Evolutionary conservation across 345 rosid species (phyloP).

Genomic region (Xanthoceras sorbifolium): DNA sequence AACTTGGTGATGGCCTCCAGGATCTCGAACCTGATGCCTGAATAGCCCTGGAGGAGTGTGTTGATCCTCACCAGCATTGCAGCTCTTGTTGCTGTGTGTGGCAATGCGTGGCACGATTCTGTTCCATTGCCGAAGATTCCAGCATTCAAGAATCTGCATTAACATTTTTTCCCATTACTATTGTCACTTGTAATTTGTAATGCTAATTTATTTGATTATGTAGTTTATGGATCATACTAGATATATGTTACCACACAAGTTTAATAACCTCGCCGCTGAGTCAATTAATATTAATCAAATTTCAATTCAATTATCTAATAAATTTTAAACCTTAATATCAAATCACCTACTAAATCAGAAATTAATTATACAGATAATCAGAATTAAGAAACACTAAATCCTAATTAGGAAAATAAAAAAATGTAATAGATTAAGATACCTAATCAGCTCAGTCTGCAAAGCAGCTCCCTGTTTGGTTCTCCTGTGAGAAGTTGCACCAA

Average conservation of each 20-base stretch:
- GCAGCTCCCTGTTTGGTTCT: slow-evolving; percentile 44
- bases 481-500: slow-evolving; percentile 45
- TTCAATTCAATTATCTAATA: too few species aligned
- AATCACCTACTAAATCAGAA: background rate
- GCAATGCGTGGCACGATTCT: slow-evolving; percentile 30
- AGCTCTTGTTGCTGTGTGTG: slow-evolving; percentile 36
- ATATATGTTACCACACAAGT: background rate
- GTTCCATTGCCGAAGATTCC: slow-evolving; percentile 38
- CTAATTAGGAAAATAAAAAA: background rate
- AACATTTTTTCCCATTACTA: too few species aligned
- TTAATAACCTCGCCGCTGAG: background rate
- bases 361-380: background rate
- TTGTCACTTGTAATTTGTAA: too few species aligned
- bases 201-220: too few species aligned
- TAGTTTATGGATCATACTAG: background rate
- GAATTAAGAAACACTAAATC: background rate
- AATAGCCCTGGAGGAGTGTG: slow-evolving; percentile 46
- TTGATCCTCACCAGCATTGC: slow-evolving; percentile 46
- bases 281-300: too few species aligned
- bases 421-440: too few species aligned
- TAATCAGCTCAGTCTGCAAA: slow-evolving; percentile 41
- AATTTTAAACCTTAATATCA: too few species aligned
- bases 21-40: slow-evolving; percentile 43
- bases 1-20: slow-evolving; percentile 38
- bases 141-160: slow-evolving; percentile 38